A percentile compares a stretch with the other conserved stretches of the same genome.
Conservation (phyloP, 805 yeast genomes). For the Kodamaea jinghongensis region DNA sequence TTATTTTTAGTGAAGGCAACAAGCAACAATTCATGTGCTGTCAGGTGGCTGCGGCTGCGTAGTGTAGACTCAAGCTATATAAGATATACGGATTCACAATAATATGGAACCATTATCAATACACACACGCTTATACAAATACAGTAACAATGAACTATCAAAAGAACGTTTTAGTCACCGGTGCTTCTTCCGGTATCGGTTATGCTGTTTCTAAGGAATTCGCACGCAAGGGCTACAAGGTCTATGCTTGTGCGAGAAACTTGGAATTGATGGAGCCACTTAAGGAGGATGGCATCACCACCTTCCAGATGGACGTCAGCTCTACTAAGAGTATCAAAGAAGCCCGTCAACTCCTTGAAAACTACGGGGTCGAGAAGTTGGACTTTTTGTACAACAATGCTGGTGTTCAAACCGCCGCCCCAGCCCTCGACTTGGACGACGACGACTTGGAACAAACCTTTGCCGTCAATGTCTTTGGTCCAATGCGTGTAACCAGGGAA, state of each 20-base stretch:
- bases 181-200: constrained; percentile 58
- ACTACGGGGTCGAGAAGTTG: constrained; percentile 42
- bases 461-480: constrained; percentile 69
- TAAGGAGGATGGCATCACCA: constrained; percentile 40
- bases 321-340: constrained; percentile 43
- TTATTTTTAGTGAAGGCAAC: no score
- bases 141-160: neutral
- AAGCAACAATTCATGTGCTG: no score
- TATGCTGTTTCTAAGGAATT: constrained; percentile 47
- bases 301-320: constrained; percentile 57
- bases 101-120: no score
- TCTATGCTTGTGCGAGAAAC: constrained; percentile 75
- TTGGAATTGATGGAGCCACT: constrained; percentile 55
- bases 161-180: constrained; percentile 28
- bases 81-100: no score
- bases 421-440: constrained; percentile 65
- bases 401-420: constrained; percentile 70
- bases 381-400: constrained; percentile 74
- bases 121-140: no score
- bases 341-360: constrained; percentile 42
- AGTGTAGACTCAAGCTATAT: no score
- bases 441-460: constrained; percentile 50
- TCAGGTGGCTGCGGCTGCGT: no score
- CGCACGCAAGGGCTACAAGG: constrained; percentile 51
- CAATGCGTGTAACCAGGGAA: constrained; percentile 60